Evolutionary conservation across 2,329 filamentous ascomycete species (phyloP), one percentile per base, ranked within the genome.

Genomic region (Elsinoe arachidis): DNA sequence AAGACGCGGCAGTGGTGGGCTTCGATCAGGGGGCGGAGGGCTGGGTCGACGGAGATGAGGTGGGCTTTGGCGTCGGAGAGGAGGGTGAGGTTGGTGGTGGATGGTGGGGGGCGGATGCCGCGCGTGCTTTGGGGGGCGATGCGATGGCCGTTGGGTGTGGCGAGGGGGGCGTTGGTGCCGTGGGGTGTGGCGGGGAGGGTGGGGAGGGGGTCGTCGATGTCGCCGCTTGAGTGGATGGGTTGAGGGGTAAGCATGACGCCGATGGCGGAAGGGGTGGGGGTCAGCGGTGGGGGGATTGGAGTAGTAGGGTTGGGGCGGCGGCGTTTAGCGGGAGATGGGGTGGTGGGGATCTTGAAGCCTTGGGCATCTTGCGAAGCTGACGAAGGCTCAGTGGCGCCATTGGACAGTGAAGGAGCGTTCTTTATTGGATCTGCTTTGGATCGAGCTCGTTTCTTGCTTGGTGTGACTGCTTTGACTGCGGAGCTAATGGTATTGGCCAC

Each of bases 1-100:
- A 97, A 97, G 14, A 93, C 74, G 56, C 78, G 79, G 71, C 92
- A 97, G 60, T 81, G 81, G 67, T 95, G 80, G 58, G 82, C 81
- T 58, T 88, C 84, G 51, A 96, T 82, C 15, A 96, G 71, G 0
- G 80, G 76, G 64, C 82, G 80, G 68, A 96, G 80, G 9, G 26
- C 44, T 0, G 84, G 76, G 64, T 96, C 91, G 4, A 87, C 79
- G 14, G 76, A 77, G 63, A 91, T 79, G 5, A 97, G 76, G 71
- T 95, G 86, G 7, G 80, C 81, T 61, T 85, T 82, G 2, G 90
- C 92, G 65, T 90, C 80, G 41, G 87, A 78, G 2, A 97, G 79
- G 14, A 96, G 72, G 53, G 80, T 88, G 15, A 80, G 81, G 4
- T 85, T 88, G n/a, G 86, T 87, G 1, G 79, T 79, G 14, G 69